These are phyloP conservation scores for Pichia pseudocactophila DNA, from an alignment of 805 yeast species.

Conservation along the genomic window DNA sequence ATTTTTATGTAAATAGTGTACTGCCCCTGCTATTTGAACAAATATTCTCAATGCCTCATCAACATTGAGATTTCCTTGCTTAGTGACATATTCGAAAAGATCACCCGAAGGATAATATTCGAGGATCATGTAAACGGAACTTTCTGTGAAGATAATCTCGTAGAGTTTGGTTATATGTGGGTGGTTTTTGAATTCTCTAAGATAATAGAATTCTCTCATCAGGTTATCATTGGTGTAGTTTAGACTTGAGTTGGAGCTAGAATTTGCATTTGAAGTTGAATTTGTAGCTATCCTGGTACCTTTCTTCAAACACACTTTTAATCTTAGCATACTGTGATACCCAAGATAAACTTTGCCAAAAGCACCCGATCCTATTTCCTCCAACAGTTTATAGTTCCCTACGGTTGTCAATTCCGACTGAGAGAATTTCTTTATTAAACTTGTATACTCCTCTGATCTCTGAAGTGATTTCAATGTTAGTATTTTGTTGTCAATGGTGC, in stretches of 20 bases:
- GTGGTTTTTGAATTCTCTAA: conserved; percentile 65
- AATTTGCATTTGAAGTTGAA: conserved; percentile 15
- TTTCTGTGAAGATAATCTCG: conserved; percentile 78
- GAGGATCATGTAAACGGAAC: conserved; percentile 73
- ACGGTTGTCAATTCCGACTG: conserved; percentile 46
- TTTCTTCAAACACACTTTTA: conserved; percentile 78
- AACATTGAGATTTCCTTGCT: conserved; percentile 39
- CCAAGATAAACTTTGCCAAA: conserved; percentile 91
- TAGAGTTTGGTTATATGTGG: conserved; percentile 77
- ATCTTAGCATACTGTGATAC: conserved; percentile 59
- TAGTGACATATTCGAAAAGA: conserved; percentile 56
- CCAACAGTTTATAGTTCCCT: conserved; percentile 69
- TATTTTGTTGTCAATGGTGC: not conserved
- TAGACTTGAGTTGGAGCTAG: conserved; percentile 19
- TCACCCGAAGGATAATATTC: conserved; percentile 86
- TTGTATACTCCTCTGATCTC: conserved; percentile 29
- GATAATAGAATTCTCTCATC: conserved; percentile 84
- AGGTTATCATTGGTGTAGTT: conserved; percentile 56
- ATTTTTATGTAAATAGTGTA: conserved; percentile 67
- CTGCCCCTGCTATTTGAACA: conserved; percentile 63
- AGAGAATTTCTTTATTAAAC: conserved; percentile 28
- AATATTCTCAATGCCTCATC: conserved; percentile 47
- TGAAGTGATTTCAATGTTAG: conserved; percentile 1
- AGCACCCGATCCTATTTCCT: conserved; percentile 83
- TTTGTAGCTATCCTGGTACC: conserved; percentile 31